A percentile compares a stretch with the other conserved stretches of the same genome.
These are phyloP conservation scores for Gossypium aridum DNA, from an alignment of 441 rosid genomes.

Conservation along the genomic window DNA sequence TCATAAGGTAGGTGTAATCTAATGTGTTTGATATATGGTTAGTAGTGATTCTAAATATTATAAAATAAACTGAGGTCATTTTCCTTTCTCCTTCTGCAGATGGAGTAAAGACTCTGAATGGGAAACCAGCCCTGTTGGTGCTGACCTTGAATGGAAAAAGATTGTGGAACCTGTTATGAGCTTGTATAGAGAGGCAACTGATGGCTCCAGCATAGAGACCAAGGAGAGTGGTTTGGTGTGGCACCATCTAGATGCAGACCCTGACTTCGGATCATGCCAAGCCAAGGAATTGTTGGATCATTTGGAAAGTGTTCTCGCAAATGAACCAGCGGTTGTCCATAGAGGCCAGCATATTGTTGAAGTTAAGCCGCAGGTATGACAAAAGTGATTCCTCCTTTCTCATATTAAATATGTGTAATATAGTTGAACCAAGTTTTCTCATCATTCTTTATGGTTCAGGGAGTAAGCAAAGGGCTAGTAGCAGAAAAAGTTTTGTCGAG, in stretches of 20 bases:
- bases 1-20: conserved; percentile 39
- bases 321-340: conserved; percentile 72
- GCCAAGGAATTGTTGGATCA: conserved; percentile 82
- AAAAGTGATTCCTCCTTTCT: not conserved
- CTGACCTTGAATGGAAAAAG: conserved; percentile 77
- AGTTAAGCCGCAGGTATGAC: conserved; percentile 80
- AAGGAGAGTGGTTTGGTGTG: conserved; percentile 87
- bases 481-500: conserved; percentile 40
- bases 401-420: not conserved
- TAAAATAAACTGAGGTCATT: not conserved
- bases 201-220: conserved; percentile 71
- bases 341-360: conserved; percentile 84
- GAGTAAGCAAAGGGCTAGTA: conserved; percentile 52
- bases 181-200: conserved; percentile 69
- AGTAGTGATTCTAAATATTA: not conserved
- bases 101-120: conserved; percentile 55
- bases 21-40: not conserved
- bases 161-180: conserved; percentile 77
- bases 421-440: not conserved
- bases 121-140: conserved; percentile 44
- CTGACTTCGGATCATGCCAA: conserved; percentile 89
- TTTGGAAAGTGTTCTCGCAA: conserved; percentile 77
- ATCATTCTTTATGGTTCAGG: conserved; percentile 29
- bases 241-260: conserved; percentile 94
- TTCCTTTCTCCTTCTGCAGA: conserved; percentile 26